Evolutionary conservation across 768 basidiomycete species (phyloP).

Genomic region (Serendipita vermifera): DNA sequence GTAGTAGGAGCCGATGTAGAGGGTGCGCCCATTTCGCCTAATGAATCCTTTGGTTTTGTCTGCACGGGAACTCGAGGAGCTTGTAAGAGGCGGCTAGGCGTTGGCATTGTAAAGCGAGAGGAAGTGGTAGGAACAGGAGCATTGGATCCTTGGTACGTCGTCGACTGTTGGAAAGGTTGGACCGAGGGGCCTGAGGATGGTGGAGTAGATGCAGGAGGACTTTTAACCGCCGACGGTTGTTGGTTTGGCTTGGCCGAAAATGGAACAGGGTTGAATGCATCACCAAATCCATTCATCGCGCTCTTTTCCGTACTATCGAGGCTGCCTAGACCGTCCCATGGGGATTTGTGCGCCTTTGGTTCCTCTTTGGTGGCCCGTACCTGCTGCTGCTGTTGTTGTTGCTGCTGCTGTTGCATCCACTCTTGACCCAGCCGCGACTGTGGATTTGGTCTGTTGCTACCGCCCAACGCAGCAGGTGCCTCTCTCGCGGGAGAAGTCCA

Average conservation of each 20-base stretch:
- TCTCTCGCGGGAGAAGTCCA: not conserved
- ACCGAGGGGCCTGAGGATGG: slow-evolving; percentile 10
- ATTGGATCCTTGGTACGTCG: slow-evolving; percentile 16
- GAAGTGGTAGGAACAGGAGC: slow-evolving; percentile 18
- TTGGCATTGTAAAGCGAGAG: slow-evolving; percentile 18
- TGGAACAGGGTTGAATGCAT: not conserved
- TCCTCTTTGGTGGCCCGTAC: not conserved
- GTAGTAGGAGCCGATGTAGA: slow-evolving; percentile 33
- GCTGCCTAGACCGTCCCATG: slow-evolving; percentile 1
- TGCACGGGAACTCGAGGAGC: slow-evolving; percentile 13
- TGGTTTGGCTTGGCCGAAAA: not conserved
- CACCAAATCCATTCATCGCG: not conserved
- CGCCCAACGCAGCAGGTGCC: not conserved
- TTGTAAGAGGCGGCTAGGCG: not conserved
- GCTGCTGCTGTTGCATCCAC: not conserved
- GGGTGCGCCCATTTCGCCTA: slow-evolving; percentile 55
- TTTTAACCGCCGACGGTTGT: not conserved
- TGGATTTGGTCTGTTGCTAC: not conserved
- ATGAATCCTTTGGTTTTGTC: slow-evolving; percentile 51
- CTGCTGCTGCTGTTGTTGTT: not conserved
- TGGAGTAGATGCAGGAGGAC: slow-evolving; percentile 16
- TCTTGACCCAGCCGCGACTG: not conserved
- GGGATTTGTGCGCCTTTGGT: not conserved
- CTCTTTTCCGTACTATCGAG: not conserved
- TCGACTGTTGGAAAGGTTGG: slow-evolving; percentile 12